A percentile compares a stretch with the other conserved stretches of the same genome.
Conservation (phyloP, 192 early-diverging fungal species). For the Radiomyces spectabilis region DNA sequence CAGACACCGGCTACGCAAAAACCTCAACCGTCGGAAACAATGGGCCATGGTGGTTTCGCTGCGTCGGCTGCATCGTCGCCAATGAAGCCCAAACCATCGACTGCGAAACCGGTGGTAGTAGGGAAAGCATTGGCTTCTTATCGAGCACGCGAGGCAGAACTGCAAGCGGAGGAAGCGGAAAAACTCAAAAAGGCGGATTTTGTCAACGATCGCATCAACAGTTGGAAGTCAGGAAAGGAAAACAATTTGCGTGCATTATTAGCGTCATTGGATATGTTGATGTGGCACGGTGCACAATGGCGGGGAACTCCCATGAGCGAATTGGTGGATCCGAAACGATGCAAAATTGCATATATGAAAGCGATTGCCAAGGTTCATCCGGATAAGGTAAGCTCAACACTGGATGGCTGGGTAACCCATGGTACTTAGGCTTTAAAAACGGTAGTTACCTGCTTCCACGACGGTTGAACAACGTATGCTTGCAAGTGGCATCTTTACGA, state of each 20-base stretch:
- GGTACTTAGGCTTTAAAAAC: too few relatives aligned
- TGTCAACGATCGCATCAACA: constrained; percentile 64
- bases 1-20: too few relatives aligned
- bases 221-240: constrained; percentile 84
- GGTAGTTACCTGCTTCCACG: constrained; percentile 29
- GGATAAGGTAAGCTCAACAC: constrained; percentile 77
- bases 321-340: constrained; percentile 74
- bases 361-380: constrained; percentile 93
- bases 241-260: constrained; percentile 87
- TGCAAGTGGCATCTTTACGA: constrained; percentile 80
- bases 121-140: constrained; percentile 60
- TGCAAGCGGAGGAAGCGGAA: constrained; percentile 69
- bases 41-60: too few relatives aligned
- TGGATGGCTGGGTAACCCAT: too few relatives aligned
- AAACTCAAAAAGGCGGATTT: constrained; percentile 67
- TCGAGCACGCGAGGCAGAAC: constrained; percentile 61
- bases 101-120: too few relatives aligned
- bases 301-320: constrained; percentile 74
- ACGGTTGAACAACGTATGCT: constrained; percentile 82
- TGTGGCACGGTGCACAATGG: constrained; percentile 72
- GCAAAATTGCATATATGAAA: constrained; percentile 89
- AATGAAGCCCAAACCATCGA: too few relatives aligned
- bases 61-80: too few relatives aligned
- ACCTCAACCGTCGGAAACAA: too few relatives aligned
- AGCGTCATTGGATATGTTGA: constrained; percentile 64